A percentile compares a stretch with the other conserved stretches of the same genome.
Conservation (phyloP, 345 rosid species). For the Eucalyptus cloeziana region DNA sequence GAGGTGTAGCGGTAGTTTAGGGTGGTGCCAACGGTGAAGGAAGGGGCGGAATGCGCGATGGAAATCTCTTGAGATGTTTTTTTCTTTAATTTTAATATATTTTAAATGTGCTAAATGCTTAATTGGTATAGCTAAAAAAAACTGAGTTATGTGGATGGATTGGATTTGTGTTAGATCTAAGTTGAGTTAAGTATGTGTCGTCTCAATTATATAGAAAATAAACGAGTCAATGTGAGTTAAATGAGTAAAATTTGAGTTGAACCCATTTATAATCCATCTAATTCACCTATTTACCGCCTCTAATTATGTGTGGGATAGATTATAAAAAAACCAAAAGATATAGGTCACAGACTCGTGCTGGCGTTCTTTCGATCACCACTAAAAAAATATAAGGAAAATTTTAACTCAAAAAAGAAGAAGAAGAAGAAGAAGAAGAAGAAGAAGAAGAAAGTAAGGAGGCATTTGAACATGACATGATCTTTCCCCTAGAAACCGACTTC, state of each 20-base stretch:
- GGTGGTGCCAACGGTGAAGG: conserved; percentile 23
- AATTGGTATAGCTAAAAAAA: neutral
- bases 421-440: accelerated
- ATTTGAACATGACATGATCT: neutral
- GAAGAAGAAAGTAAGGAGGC: accelerated
- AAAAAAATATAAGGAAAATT: too few species aligned
- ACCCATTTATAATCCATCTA: neutral
- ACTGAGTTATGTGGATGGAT: neutral
- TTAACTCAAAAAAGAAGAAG: too few species aligned
- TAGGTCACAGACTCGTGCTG: too few species aligned
- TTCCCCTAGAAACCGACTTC: neutral
- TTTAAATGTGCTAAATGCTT: neutral
- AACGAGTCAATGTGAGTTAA: neutral
- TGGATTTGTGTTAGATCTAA: neutral
- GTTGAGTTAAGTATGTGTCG: too few species aligned
- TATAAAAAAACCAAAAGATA: too few species aligned
- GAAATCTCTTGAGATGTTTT: neutral
- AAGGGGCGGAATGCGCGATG: neutral
- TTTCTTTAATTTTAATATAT: neutral
- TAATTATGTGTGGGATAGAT: neutral
- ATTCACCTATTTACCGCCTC: neutral
- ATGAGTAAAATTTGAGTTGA: neutral
- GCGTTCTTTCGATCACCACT: neutral
- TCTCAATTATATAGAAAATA: neutral
- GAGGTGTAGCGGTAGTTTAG: conserved; percentile 18